Base-by-base conservation (phyloP, 1,284 basidiomycete genomes). In the Taiwanofungus camphoratus region DNA sequence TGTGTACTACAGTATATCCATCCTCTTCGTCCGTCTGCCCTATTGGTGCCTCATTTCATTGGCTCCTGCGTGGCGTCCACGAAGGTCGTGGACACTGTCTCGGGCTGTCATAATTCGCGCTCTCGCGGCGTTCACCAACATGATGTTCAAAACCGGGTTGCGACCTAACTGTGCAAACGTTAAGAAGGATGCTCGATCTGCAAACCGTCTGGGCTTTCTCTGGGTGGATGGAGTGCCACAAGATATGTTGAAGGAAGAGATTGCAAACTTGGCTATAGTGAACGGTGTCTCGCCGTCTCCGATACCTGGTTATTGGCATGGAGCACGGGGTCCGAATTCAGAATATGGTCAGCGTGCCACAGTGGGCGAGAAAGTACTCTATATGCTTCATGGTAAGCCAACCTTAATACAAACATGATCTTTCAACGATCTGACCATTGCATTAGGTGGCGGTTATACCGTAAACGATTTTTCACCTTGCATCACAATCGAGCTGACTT, bases 331-430 rank as follows among this genome's bases (percentile, higher is more conserved):
- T 5, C n/a, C 38, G 5, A 36, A 40, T 12, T 50, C 34, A 19
- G 27, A 55, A 64, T 15, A 34, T 16, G 64, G 62, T 3, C 57
- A 70, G 27, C 50, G 62, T 3, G 64, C 73, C 2, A 55, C 53
- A 27, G 63, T 65, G 1, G 71, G 66, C 19, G 76, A 81, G 53
- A 77, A 76, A 49, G 71, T 80, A 8, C 40, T 77, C 1, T 70
- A 73, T 50, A 54, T 62, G 34, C 55, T 80, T 2, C 78, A 81
- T 51, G 78, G 79, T 43, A 70, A 18, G 72, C 60, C 2, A 74
- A 71, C 46, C 54, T 63, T 7, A 58, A 36, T 58, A 15, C 53
- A 68, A 5, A 70, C 66, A 18, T 39, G 31, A 9, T 39, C 38
- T 12, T 23, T 42, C 30, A 21, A 36, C 9, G 8, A 39, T 18